A percentile compares a stretch with the other conserved stretches of the same genome.
These are phyloP conservation scores for Mucor lusitanicus DNA, from an alignment of 371 early-diverging fungal species.

Conservation along the genomic window DNA sequence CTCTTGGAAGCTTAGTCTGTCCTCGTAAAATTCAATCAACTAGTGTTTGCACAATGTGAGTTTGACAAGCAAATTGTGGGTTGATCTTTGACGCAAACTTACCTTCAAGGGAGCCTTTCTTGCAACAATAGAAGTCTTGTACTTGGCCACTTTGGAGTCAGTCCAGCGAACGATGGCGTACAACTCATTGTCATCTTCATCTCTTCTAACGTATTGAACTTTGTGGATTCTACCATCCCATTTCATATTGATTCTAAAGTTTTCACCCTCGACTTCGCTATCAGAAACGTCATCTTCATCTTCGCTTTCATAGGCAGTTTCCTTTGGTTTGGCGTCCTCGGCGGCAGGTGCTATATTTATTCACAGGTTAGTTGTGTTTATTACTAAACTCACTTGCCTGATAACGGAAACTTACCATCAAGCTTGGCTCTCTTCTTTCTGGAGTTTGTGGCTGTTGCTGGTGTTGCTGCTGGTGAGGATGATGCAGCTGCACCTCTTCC, in stretches of 20 bases:
- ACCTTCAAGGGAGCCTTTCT: constrained; percentile 9
- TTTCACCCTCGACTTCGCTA: neutral
- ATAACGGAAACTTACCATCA: no score
- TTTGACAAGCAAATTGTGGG: no score
- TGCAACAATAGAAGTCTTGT: constrained; percentile 5
- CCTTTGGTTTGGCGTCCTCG: neutral
- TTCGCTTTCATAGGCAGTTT: neutral
- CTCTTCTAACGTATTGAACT: neutral
- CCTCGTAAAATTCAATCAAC: constrained; percentile 27
- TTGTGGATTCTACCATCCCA: constrained; percentile 2
- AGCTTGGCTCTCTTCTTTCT: no score
- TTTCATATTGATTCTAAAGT: neutral
- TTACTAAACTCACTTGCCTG: no score
- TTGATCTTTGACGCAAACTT: neutral
- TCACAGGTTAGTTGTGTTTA: no score
- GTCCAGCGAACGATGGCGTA: constrained; percentile 11
- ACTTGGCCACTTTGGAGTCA: constrained; percentile 11
- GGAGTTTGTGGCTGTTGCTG: no score
- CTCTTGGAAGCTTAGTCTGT: constrained; percentile 12
- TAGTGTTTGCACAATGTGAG: neutral
- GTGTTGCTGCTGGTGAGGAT: no score
- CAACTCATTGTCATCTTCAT: neutral
- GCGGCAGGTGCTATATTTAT: neutral
- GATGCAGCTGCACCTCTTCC: neutral
- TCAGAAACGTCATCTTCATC: constrained; percentile 7